Evolutionary conservation across 768 basidiomycete genomes (phyloP).

Genomic region (Lenzites betulinus): DNA sequence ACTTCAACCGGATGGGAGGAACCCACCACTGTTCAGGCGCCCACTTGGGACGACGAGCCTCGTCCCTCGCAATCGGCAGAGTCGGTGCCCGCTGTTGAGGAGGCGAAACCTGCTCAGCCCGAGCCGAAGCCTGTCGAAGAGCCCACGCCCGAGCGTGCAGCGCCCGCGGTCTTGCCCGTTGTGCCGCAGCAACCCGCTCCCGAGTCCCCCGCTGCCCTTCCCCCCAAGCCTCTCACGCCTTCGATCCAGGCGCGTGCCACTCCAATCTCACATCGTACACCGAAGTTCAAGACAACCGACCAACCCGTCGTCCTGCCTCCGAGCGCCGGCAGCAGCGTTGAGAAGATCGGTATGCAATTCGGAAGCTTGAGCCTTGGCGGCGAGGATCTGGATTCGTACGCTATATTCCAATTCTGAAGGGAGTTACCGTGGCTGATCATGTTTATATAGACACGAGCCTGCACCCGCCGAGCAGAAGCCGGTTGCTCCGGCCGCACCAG

Average conservation of each 20-base stretch:
- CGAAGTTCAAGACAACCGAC: slow-evolving; percentile 71
- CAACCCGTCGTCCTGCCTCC: slow-evolving; percentile 82
- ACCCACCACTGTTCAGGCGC: slow-evolving; percentile 38
- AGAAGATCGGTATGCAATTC: slow-evolving; percentile 90
- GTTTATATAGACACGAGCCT: slow-evolving; percentile 33
- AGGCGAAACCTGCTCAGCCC: slow-evolving; percentile 12
- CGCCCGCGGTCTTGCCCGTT: slow-evolving; percentile 6
- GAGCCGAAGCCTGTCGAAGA: slow-evolving; percentile 47
- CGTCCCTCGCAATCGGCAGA: slow-evolving; percentile 22
- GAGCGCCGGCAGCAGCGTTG: slow-evolving; percentile 61
- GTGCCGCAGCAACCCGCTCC: slow-evolving; percentile 15
- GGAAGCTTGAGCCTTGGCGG: slow-evolving; percentile 80
- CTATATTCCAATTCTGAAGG: too few species aligned
- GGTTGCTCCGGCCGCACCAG: slow-evolving; percentile 32
- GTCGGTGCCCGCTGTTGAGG: slow-evolving; percentile 25
- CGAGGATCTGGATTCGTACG: slow-evolving; percentile 62
- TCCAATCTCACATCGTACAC: slow-evolving; percentile 53
- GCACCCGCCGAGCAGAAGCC: slow-evolving; percentile 26
- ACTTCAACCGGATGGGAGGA: slow-evolving; percentile 37
- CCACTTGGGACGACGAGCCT: slow-evolving; percentile 42
- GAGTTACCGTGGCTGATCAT: background rate
- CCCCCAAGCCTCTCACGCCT: slow-evolving; percentile 38
- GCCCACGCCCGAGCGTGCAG: slow-evolving; percentile 43
- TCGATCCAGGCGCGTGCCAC: slow-evolving; percentile 58
- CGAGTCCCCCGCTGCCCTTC: slow-evolving; percentile 33